Evolutionary conservation across 192 early-diverging fungal genomes (phyloP).

Genomic region (Haplosporangium gracile): DNA sequence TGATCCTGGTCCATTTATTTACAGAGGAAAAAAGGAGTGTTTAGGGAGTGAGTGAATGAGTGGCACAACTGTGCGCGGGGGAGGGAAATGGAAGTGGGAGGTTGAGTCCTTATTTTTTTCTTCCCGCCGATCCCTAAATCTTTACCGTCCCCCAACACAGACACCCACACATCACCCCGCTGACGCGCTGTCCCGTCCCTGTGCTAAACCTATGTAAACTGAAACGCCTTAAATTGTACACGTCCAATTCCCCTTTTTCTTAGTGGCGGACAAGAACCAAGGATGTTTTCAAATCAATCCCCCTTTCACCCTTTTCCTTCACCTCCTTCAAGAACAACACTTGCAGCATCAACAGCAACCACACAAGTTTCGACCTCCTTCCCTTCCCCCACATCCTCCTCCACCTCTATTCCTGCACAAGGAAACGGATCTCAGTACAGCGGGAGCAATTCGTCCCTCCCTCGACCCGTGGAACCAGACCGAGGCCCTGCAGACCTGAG

Average conservation of each 20-base stretch:
- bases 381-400: conserved; percentile 8
- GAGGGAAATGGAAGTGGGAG: neutral
- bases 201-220: conserved; percentile 17
- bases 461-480: conserved; percentile 34
- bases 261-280: neutral
- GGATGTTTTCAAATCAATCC: conserved; percentile 15
- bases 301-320: conserved; percentile 53
- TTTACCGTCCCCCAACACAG: conserved; percentile 22
- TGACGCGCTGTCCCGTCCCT: conserved; percentile 12
- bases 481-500: conserved; percentile 53
- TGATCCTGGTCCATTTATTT: conserved; percentile 5
- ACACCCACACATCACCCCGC: neutral
- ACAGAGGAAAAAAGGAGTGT: neutral
- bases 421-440: conserved; percentile 9
- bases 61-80: conserved; percentile 2
- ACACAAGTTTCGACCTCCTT: neutral
- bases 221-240: neutral
- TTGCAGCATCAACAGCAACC: conserved; percentile 1
- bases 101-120: conserved; percentile 8
- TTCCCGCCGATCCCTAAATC: conserved; percentile 46
- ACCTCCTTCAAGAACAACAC: conserved; percentile 31
- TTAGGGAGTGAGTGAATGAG: neutral
- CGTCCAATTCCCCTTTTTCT: neutral
- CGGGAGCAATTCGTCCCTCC: conserved; percentile 10
- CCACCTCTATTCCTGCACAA: neutral